Percentiles rank a stretch among this genome's conserved stretches.
phyloP scores from a whole-genome alignment of 2,329 filamentous ascomycete species.

The Trichoderma hamatum region DNA sequence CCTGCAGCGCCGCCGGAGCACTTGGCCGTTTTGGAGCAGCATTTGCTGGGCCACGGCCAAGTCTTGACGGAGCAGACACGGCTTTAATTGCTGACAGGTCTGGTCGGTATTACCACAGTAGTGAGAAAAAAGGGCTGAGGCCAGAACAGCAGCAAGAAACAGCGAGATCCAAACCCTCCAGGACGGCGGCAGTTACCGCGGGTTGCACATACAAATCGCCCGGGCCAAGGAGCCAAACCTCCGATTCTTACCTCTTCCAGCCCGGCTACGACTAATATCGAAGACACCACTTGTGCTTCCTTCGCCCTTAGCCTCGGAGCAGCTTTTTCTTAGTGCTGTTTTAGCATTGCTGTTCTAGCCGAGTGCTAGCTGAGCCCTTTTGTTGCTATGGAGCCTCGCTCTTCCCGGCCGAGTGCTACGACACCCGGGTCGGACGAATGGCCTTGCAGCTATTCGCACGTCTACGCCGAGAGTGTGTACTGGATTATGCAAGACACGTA shows the following conservation, averaged over 20 bases:
- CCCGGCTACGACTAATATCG: not conserved
- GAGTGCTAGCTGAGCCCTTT: not conserved
- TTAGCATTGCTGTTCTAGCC: not conserved
- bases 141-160: not conserved
- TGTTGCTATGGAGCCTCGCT: not conserved
- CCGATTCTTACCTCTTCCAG: not conserved
- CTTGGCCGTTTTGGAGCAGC: not conserved
- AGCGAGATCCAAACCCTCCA: not conserved
- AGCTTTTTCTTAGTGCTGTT: not conserved
- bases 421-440: constrained; percentile 11
- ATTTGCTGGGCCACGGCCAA: not conserved
- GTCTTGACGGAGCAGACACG: not conserved
- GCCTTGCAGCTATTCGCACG: not conserved
- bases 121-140: not conserved
- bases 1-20: not conserved
- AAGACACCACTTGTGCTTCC: not conserved
- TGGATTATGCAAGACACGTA: not conserved
- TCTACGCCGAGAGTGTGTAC: not conserved
- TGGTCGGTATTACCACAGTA: not conserved
- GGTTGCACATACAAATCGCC: not conserved
- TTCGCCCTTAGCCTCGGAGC: not conserved
- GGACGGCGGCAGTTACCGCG: not conserved
- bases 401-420: constrained; percentile 15
- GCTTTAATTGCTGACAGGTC: not conserved
- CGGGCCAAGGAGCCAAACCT: not conserved